Evolutionary conservation across 2,329 filamentous ascomycete species (phyloP).

Genomic region (Geoglossum cookeanum): DNA sequence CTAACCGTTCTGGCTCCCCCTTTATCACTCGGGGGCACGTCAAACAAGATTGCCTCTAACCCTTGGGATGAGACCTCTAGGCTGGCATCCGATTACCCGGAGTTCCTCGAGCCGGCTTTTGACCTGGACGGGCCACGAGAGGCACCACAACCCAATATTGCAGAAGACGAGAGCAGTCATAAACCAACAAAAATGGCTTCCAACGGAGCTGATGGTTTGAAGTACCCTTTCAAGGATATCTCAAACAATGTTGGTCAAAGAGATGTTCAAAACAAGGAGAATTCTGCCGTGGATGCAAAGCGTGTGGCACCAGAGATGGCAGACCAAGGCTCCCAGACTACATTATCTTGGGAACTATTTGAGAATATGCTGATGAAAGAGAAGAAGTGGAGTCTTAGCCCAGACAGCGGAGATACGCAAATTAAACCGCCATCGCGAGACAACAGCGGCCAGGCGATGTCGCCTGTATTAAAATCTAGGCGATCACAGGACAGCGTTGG

Average conservation of each 20-base stretch:
- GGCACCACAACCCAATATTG: constrained; percentile 23
- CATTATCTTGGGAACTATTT: constrained; percentile 63
- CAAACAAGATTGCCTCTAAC: background rate
- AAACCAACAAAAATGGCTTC: constrained; percentile 26
- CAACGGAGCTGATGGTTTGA: constrained; percentile 31
- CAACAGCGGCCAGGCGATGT: background rate
- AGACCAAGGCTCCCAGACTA: constrained; percentile 66
- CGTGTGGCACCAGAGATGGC: constrained; percentile 21
- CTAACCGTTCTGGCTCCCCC: background rate
- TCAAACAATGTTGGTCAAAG: constrained; percentile 33
- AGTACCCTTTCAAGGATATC: constrained; percentile 40
- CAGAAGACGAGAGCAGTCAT: constrained; percentile 40
- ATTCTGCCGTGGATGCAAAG: background rate
- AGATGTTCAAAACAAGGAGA: constrained; percentile 9
- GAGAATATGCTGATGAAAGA: constrained; percentile 52
- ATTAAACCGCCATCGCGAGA: background rate
- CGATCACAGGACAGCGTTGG: background rate
- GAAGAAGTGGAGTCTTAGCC: constrained; percentile 1
- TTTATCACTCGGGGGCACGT: background rate
- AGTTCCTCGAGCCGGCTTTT: constrained; percentile 25
- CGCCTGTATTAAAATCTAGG: background rate
- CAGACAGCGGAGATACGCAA: background rate
- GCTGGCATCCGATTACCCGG: constrained; percentile 10
- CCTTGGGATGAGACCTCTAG: background rate
- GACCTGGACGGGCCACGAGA: constrained; percentile 23